These are phyloP conservation scores for Parsonsia alboflavescens DNA, from an alignment of 257 asterid species.

Conservation along the genomic window DNA sequence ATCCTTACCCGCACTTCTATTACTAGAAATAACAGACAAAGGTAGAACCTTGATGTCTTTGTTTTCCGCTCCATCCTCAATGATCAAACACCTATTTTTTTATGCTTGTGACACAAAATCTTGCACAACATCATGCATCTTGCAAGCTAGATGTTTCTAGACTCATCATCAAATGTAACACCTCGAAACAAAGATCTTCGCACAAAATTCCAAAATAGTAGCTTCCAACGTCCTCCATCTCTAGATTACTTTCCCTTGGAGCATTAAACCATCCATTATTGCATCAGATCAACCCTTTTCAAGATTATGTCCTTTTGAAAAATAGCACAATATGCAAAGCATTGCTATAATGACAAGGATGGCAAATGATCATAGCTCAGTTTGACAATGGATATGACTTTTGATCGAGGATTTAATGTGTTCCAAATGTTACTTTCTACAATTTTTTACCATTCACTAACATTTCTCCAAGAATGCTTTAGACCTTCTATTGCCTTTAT, in stretches of 20 bases:
- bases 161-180: not conserved
- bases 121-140: conserved; percentile 17
- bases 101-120: no score
- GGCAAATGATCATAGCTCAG: conserved; percentile 16
- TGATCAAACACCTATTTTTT: no score
- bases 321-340: conserved; percentile 18
- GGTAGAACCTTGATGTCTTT: not conserved
- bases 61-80: not conserved
- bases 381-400: not conserved
- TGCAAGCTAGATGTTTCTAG: not conserved
- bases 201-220: not conserved
- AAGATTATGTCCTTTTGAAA: not conserved
- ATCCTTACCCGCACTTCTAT: no score
- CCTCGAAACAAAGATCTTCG: conserved; percentile 5
- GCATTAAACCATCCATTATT: not conserved
- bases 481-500: conserved; percentile 26
- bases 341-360: conserved; percentile 2
- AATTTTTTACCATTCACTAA: conserved; percentile 23
- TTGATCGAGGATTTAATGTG: not conserved
- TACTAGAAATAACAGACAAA: not conserved
- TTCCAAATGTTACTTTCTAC: not conserved
- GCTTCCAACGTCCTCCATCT: conserved; percentile 15
- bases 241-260: not conserved
- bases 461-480: conserved; percentile 8
- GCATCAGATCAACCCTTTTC: no score